phyloP scores from a whole-genome alignment of 257 asterid genomes.

The Fraxinus quadrangulata region DNA sequence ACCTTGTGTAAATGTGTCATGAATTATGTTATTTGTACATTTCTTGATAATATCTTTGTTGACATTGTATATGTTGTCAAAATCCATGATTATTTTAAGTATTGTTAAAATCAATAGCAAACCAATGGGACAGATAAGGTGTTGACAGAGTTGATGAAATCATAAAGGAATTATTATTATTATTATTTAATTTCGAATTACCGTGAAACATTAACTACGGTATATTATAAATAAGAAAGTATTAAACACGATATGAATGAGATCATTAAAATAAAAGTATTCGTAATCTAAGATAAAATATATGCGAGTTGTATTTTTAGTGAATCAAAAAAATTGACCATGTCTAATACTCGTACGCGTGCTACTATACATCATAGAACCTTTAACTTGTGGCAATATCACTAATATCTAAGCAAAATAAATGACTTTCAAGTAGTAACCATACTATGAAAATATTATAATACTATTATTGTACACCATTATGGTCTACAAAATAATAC shows the following conservation, averaged over 20 bases:
- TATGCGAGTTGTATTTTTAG: neutral
- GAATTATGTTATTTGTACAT: too few relatives aligned
- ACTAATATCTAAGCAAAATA: conserved; percentile 25
- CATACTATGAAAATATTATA: conserved; percentile 8
- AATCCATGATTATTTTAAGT: too few relatives aligned
- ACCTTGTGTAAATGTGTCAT: neutral
- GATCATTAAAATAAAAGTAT: too few relatives aligned
- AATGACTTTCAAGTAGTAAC: conserved; percentile 2
- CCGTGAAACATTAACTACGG: neutral
- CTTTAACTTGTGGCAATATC: conserved; percentile 38
- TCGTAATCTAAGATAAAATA: neutral
- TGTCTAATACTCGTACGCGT: neutral
- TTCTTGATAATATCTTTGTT: too few relatives aligned
- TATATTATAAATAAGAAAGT: too few relatives aligned
- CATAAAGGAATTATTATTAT: neutral
- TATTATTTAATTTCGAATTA: neutral
- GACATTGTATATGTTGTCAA: too few relatives aligned
- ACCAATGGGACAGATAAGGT: neutral
- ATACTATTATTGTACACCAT: conserved; percentile 17
- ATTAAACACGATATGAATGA: too few relatives aligned
- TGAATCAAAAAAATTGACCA: conserved; percentile 34
- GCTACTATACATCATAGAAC: conserved; percentile 26
- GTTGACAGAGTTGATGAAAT: neutral
- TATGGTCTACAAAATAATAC: neutral
- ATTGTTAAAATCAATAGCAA: too few relatives aligned